Evolutionary conservation across 352 stramenopile genomes (phyloP).

Genomic region (Phytophthora colocasiae): DNA sequence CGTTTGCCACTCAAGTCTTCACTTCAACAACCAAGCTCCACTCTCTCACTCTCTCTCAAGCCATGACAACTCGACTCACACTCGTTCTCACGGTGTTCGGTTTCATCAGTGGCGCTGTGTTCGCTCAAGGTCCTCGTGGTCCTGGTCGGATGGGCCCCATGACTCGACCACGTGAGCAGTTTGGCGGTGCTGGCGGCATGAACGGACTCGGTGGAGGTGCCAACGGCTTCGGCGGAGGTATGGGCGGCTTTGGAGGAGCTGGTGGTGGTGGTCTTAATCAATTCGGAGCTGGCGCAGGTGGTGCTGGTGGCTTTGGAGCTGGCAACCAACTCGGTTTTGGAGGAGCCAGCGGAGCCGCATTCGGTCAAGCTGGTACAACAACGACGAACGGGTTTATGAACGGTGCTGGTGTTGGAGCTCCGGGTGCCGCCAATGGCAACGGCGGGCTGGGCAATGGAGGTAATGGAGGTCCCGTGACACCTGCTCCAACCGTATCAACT

Average conservation of each 20-base stretch:
- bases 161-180: conserved; percentile 27
- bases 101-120: conserved; percentile 18
- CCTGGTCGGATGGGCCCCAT: conserved; percentile 19
- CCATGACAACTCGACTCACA: conserved; percentile 30
- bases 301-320: not conserved
- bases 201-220: conserved; percentile 5
- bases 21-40: conserved; percentile 3
- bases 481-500: conserved; percentile 24
- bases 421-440: conserved; percentile 9
- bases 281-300: not conserved
- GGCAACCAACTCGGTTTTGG: conserved; percentile 7
- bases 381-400: conserved; percentile 9
- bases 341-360: conserved; percentile 7
- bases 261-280: conserved; percentile 11
- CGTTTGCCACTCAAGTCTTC: conserved; percentile 14
- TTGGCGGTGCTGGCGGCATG: conserved; percentile 10
- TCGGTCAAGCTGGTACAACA: conserved; percentile 4
- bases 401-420: not conserved
- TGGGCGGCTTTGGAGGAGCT: conserved; percentile 12
- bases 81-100: conserved; percentile 22
- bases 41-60: not conserved
- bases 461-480: conserved; percentile 13
- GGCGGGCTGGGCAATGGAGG: not conserved
- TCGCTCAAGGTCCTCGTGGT: conserved; percentile 30
- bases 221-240: conserved; percentile 4